Base-by-base conservation (phyloP, 2,329 filamentous ascomycete genomes). In the Calonectria crousiana region DNA sequence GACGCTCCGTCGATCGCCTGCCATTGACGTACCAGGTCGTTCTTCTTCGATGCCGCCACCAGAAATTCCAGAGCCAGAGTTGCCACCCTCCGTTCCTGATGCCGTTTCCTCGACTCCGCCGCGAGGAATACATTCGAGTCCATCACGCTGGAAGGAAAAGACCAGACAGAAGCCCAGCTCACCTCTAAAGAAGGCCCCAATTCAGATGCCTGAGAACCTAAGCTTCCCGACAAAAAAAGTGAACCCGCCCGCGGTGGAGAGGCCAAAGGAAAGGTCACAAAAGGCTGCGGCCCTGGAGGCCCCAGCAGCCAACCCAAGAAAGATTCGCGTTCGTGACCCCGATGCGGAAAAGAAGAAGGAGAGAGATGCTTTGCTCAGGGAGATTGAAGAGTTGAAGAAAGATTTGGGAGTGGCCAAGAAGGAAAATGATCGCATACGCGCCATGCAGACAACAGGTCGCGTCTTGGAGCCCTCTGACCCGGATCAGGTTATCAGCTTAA, bases 81-180 rank as follows among this genome's bases (percentile, higher is more conserved):
- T 80, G 10, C 77, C 74, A 0, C 68, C 90, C 0, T 90, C 90
- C 0, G 83, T 88, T 16, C 84, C 85, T 2, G 91, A 92, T 72
- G 87, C 89, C 0, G 85, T 90, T 1, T 86, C 90, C 34, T 89
- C 87, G 53, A 89, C 89, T 4, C 90, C 90, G 10, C 90, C 91
- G 0, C 82, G 85, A 26, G 92, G 91, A 1, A 93, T 93, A 34
- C 91, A 92, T 73, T 88, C 88, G 66, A 91, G 90, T 18, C 90
- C 91, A 0, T 90, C 89, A 3, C 86, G 86, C 78, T 85, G 88
- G 77, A 86, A 84, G 23, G 77, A 78, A 34, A 75, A 79, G 53
- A 86, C 73, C 20, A 75, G 82, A 69, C 81, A 81, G 1, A 81
- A 86, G 58, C 88, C 86, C 71, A 87, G 85, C 72, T 91, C 90